Conservation (phyloP, 768 basidiomycete species). For the Termitomyces sp. region DNA sequence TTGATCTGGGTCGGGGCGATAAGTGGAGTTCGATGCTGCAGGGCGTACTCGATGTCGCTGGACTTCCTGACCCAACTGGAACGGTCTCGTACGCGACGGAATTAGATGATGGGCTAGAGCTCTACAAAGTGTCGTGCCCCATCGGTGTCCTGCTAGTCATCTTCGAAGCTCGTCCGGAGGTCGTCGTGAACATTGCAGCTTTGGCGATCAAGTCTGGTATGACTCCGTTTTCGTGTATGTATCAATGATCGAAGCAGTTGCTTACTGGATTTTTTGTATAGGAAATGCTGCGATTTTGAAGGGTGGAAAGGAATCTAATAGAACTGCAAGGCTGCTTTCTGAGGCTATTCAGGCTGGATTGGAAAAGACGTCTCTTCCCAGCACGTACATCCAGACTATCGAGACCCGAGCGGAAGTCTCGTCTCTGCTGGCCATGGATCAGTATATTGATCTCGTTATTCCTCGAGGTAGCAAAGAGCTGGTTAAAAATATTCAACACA, state of each 20-base stretch:
- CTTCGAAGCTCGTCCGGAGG: slow-evolving; percentile 96
- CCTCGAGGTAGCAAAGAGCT: slow-evolving; percentile 92
- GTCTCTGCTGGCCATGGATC: slow-evolving; percentile 79
- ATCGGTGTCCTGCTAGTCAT: slow-evolving; percentile 96
- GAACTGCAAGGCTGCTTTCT: slow-evolving; percentile 75
- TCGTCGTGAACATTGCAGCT: slow-evolving; percentile 95
- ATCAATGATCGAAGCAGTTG: neutral
- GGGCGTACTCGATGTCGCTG: slow-evolving; percentile 84
- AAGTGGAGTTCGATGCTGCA: slow-evolving; percentile 96
- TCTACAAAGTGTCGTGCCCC: slow-evolving; percentile 93
- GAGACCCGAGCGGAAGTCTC: slow-evolving; percentile 92
- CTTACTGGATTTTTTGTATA: slow-evolving; percentile 29
- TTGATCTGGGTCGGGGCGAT: slow-evolving; percentile 74
- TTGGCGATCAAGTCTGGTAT: slow-evolving; percentile 95
- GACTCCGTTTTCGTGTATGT: slow-evolving; percentile 15
- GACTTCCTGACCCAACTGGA: slow-evolving; percentile 84
- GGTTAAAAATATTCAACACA: slow-evolving; percentile 84
- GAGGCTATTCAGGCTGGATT: slow-evolving; percentile 79
- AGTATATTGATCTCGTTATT: slow-evolving; percentile 95
- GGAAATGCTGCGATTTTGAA: slow-evolving; percentile 97
- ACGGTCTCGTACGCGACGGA: slow-evolving; percentile 85
- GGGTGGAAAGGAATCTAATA: slow-evolving; percentile 92
- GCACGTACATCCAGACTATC: slow-evolving; percentile 85
- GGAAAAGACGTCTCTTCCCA: slow-evolving; percentile 66
- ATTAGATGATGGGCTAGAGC: slow-evolving; percentile 81